Conservation (phyloP, 352 stramenopile species). For the Globisporangium nagaii region DNA sequence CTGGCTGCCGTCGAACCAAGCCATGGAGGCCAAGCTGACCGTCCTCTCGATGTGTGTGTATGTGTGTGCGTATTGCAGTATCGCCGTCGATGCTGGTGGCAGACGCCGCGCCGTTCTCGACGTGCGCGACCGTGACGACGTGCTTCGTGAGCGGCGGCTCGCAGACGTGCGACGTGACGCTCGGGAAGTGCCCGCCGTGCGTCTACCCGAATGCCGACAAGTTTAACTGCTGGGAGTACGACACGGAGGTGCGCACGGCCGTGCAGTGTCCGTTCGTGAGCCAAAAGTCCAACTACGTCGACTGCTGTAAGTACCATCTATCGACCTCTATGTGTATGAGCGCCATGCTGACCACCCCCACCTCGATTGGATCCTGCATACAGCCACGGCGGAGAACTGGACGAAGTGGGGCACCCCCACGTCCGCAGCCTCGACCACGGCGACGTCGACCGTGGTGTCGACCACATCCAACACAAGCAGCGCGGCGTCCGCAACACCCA, state of each 20-base stretch:
- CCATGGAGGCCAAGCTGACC: no score
- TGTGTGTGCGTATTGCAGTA: neutral
- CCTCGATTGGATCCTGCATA: conserved; percentile 1
- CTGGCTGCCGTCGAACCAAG: no score
- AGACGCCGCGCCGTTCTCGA: conserved; percentile 2
- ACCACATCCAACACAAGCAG: conserved; percentile 12
- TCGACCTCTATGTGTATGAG: neutral
- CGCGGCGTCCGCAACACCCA: no score
- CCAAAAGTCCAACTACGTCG: conserved; percentile 35
- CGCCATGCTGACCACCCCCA: neutral
- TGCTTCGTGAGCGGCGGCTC: conserved; percentile 2
- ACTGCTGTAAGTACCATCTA: conserved; percentile 51
- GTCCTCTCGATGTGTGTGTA: no score
- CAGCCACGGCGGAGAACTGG: conserved; percentile 18
- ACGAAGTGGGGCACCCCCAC: conserved; percentile 8
- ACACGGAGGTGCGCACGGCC: conserved; percentile 44
- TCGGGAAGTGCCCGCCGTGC: conserved; percentile 45
- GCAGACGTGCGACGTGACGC: conserved; percentile 1
- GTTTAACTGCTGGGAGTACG: conserved; percentile 66
- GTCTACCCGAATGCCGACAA: conserved; percentile 44
- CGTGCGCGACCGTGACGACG: conserved; percentile 4
- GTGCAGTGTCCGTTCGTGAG: conserved; percentile 44
- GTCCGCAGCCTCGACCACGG: conserved; percentile 1
- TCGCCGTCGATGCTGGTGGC: neutral
- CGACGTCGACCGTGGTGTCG: conserved; percentile 3